Conservation (phyloP, 164 flowering plant genomes). For the Annona cherimola region DNA sequence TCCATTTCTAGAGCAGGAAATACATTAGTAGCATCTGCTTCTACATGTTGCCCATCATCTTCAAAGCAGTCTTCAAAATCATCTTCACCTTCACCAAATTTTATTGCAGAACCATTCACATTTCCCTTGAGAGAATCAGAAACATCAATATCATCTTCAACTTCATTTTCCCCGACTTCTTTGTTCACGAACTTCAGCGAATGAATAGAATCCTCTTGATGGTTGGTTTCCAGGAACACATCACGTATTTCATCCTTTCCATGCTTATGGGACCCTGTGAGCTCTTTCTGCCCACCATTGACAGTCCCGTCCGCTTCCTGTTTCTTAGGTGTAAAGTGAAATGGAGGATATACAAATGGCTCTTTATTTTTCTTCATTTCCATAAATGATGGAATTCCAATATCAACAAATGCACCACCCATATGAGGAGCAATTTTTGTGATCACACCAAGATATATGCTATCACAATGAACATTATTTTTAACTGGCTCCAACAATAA, state of each 20-base stretch:
- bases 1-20: constrained; percentile 22
- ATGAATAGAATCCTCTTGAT: constrained; percentile 33
- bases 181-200: constrained; percentile 28
- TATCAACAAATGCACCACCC: constrained; percentile 98
- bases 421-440: constrained; percentile 86
- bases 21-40: constrained; percentile 19
- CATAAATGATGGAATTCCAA: constrained; percentile 83
- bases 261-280: constrained; percentile 16
- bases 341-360: constrained; percentile 77
- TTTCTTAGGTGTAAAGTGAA: constrained; percentile 31
- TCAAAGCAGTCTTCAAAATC: constrained; percentile 33
- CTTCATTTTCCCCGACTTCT: constrained; percentile 51
- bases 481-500: constrained; percentile 86
- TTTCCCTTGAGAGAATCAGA: constrained; percentile 33
- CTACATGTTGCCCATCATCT: constrained; percentile 29
- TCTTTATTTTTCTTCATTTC: constrained; percentile 63
- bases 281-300: constrained; percentile 19
- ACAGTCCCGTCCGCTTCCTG: constrained; percentile 25
- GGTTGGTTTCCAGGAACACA: constrained; percentile 29
- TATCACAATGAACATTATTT: constrained; percentile 78
- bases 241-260: constrained; percentile 27
- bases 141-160: constrained; percentile 42
- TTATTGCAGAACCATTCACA: constrained; percentile 39
- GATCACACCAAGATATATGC: constrained; percentile 83
- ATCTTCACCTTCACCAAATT: constrained; percentile 31